Conservation (phyloP, 2,329 filamentous ascomycete species). For the Aspergillus brasiliensis region DNA sequence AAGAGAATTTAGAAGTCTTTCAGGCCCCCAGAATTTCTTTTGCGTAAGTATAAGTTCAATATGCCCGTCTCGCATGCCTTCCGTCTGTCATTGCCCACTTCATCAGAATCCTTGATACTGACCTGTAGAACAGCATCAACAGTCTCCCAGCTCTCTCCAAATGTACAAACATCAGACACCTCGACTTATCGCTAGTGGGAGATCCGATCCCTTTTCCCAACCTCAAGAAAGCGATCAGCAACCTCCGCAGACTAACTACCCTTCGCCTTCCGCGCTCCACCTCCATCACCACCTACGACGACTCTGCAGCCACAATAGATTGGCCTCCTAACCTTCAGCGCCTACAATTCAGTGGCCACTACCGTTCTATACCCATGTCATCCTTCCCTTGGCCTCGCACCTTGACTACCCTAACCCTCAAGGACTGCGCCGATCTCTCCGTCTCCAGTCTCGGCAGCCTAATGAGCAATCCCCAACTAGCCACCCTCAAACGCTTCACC, state of each 20-base stretch:
- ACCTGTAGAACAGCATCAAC: conserved; percentile 44
- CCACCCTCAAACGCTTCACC: conserved; percentile 27
- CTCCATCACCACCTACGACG: conserved; percentile 18
- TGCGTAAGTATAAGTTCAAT: conserved; percentile 42
- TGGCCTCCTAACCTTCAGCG: conserved; percentile 32
- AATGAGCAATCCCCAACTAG: conserved; percentile 26
- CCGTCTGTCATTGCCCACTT: background rate
- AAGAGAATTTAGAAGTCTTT: conserved; percentile 55
- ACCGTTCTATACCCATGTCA: conserved; percentile 19
- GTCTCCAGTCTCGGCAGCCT: conserved; percentile 25
- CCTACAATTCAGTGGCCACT: conserved; percentile 30
- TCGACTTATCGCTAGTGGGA: conserved; percentile 57
- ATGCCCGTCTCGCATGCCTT: background rate
- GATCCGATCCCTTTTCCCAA: conserved; percentile 53
- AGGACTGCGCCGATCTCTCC: conserved; percentile 29
- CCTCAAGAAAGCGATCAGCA: conserved; percentile 54
- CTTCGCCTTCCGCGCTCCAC: conserved; percentile 48
- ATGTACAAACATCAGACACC: conserved; percentile 50
- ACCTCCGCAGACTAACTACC: conserved; percentile 47
- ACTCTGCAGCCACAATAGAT: conserved; percentile 11
- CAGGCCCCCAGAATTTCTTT: conserved; percentile 61
- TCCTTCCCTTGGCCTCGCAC: conserved; percentile 32
- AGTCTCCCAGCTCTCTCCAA: conserved; percentile 60
- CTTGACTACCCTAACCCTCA: conserved; percentile 28
- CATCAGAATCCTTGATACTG: background rate